These are phyloP conservation scores for Solanum gandarillasii DNA, from an alignment of 257 asterid genomes.

Conservation along the genomic window DNA sequence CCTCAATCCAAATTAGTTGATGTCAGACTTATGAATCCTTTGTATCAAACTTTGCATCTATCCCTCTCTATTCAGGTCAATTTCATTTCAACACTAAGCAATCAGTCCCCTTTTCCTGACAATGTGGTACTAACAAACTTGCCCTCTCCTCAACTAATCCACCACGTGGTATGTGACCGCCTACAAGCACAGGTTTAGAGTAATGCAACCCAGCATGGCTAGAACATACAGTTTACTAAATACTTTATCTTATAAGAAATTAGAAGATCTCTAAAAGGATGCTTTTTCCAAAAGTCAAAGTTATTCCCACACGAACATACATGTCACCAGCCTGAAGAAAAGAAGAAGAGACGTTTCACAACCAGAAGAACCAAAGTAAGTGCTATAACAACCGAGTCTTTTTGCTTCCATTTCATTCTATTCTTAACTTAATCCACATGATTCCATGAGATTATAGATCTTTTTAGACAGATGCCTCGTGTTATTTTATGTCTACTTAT, in stretches of 20 bases:
- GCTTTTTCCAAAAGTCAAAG: background rate
- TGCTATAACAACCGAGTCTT: background rate
- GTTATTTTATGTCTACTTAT: background rate
- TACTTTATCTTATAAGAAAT: background rate
- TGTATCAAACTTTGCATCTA: background rate
- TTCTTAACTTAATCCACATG: background rate
- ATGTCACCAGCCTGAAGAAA: background rate
- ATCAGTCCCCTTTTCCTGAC: background rate
- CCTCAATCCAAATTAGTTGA: background rate
- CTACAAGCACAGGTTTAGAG: background rate
- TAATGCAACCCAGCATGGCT: background rate
- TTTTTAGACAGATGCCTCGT: background rate
- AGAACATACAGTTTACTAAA: background rate
- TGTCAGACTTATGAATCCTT: background rate
- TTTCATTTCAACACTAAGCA: background rate
- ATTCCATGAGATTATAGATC: background rate
- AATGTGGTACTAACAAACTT: background rate
- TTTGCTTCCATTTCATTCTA: background rate
- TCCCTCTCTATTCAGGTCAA: background rate
- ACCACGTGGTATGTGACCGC: background rate
- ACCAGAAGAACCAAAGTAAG: background rate
- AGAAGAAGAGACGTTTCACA: background rate
- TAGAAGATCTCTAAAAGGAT: background rate
- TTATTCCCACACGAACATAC: background rate
- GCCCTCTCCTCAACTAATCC: background rate